Conservation (phyloP, 306 rosid species). For the Pachyrhizus erosus region DNA sequence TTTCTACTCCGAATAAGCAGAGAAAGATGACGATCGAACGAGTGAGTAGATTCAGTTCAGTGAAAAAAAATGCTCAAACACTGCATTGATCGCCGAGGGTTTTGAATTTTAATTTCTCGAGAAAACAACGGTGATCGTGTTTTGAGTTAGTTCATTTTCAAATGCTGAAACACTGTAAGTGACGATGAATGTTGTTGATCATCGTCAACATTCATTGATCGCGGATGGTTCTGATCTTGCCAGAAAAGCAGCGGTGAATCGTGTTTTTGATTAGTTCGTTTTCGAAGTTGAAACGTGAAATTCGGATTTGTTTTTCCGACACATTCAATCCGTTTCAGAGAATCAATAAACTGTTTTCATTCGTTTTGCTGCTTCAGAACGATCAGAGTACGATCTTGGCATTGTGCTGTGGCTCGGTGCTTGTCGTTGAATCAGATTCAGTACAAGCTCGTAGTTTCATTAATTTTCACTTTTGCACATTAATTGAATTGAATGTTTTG, state of each 20-base stretch:
- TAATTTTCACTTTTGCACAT: not conserved
- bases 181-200: not conserved
- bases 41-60: slow-evolving; percentile 12
- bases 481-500: not conserved
- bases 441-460: not conserved
- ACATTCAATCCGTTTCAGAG: not conserved
- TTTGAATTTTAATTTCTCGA: not conserved
- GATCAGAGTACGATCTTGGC: not conserved
- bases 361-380: slow-evolving; percentile 4
- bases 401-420: no score
- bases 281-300: not conserved
- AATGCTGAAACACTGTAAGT: not conserved
- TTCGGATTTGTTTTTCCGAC: not conserved
- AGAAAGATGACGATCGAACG: not conserved
- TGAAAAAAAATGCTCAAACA: not conserved
- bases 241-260: not conserved
- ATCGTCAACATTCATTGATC: not conserved
- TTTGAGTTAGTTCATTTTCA: not conserved
- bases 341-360: not conserved
- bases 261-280: not conserved
- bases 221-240: not conserved
- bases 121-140: not conserved
- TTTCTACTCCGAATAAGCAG: not conserved
- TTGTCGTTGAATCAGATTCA: slow-evolving; percentile 22
- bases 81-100: not conserved